A percentile compares a stretch with the other conserved stretches of the same genome.
Conservation (phyloP, 2,329 filamentous ascomycete species). For the Cadophora sp. region DNA sequence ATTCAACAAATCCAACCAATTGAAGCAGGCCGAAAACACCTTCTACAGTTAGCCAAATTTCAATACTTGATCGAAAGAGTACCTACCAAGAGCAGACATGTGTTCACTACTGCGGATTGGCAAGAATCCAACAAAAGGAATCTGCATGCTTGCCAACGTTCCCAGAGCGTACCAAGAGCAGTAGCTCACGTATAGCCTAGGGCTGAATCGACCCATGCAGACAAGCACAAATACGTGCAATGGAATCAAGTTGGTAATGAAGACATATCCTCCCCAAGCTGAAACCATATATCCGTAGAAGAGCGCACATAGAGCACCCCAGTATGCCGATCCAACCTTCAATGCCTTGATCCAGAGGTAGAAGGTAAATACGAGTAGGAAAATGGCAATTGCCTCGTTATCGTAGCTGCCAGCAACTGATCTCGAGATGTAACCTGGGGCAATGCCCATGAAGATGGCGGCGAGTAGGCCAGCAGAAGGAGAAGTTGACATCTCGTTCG, state of each 20-base stretch:
- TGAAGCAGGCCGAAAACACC: constrained; percentile 96
- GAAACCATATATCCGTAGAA: constrained; percentile 99
- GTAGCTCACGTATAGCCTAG: constrained; percentile 93
- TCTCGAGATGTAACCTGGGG: constrained; percentile 95
- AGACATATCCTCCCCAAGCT: constrained; percentile 99
- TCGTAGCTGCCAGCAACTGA: constrained; percentile 99
- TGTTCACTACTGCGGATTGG: constrained; percentile 97
- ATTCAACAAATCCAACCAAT: constrained; percentile 90
- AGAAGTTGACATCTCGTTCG: constrained; percentile 96
- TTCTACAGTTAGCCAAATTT: constrained; percentile 47
- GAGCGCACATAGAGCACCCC: constrained; percentile 91
- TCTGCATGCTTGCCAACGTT: constrained; percentile 97
- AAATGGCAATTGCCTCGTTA: constrained; percentile 99
- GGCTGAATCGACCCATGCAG: constrained; percentile 96
- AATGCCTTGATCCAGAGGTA: constrained; percentile 99
- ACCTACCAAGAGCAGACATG: constrained; percentile 90
- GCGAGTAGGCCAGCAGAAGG: constrained; percentile 94
- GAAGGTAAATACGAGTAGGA: constrained; percentile 97
- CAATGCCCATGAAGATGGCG: constrained; percentile 95
- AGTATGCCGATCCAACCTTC: constrained; percentile 95
- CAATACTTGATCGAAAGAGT: not conserved
- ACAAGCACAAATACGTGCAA: constrained; percentile 93
- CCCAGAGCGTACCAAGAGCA: constrained; percentile 98
- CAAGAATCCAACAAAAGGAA: constrained; percentile 97
- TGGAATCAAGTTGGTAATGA: constrained; percentile 97